Evolutionary conservation across 2,329 filamentous ascomycete species (phyloP).

Genomic region (Clonostachys rosea): DNA sequence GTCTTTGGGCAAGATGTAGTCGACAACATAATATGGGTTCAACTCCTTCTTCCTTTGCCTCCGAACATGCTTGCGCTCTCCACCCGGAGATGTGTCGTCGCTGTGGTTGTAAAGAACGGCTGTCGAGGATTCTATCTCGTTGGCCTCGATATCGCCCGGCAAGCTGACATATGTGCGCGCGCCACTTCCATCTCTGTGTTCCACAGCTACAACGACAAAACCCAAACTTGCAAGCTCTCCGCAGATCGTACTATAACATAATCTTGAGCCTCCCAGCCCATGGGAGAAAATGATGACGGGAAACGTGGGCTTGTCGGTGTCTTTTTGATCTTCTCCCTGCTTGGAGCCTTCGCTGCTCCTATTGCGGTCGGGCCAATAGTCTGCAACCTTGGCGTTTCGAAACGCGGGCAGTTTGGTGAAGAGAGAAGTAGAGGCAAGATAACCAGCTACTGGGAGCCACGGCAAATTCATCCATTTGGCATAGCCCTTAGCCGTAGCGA

Average conservation of each 20-base stretch:
- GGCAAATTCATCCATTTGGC: constrained; percentile 54
- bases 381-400: constrained; percentile 53
- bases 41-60: constrained; percentile 15
- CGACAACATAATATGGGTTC: constrained; percentile 40
- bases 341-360: constrained; percentile 13
- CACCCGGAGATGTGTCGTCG: constrained; percentile 18
- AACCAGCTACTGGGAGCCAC: constrained; percentile 39
- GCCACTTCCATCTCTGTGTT: constrained; percentile 62
- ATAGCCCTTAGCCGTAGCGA: constrained; percentile 54
- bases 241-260: constrained; percentile 58
- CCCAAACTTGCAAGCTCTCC: constrained; percentile 64
- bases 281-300: constrained; percentile 64
- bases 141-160: constrained; percentile 27
- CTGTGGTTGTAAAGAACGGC: constrained; percentile 13
- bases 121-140: constrained; percentile 18
- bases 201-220: constrained; percentile 59
- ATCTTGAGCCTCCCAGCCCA: constrained; percentile 59
- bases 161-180: constrained; percentile 58
- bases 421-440: constrained; percentile 53
- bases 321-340: neutral
- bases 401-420: constrained; percentile 63
- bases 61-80: constrained; percentile 9
- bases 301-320: constrained; percentile 35
- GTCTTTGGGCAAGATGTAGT: constrained; percentile 60
- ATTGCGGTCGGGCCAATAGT: constrained; percentile 42